Percentiles rank a stretch among this genome's conserved stretches.
Evolutionary conservation across 106 monocot species (phyloP).

Genomic region (Dioscorea alata): DNA sequence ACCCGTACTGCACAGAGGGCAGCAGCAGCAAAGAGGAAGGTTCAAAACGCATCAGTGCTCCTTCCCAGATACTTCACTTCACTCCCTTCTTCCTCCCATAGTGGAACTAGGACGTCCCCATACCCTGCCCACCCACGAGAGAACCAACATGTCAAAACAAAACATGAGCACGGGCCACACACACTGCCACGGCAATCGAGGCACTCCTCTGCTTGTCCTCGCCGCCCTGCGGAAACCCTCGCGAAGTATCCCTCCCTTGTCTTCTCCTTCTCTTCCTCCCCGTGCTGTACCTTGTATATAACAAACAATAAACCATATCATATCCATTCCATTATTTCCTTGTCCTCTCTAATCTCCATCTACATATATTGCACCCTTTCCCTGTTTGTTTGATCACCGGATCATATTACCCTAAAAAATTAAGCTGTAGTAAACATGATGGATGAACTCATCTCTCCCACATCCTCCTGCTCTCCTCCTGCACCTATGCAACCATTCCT

Average conservation of each 20-base stretch:
- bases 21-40: no score
- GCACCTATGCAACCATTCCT: background rate
- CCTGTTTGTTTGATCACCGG: background rate
- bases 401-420: no score
- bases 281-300: background rate
- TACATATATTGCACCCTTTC: background rate
- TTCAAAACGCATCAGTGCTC: no score
- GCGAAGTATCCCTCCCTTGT: background rate
- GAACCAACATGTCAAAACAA: no score
- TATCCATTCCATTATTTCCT: background rate
- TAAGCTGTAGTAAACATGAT: background rate
- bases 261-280: background rate
- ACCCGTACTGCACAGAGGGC: no score
- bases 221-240: background rate
- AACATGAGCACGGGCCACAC: no score
- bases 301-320: background rate
- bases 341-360: background rate
- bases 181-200: no score
- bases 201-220: background rate
- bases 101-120: no score
- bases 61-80: no score
- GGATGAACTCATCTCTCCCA: constrained; percentile 25
- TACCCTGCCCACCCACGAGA: no score
- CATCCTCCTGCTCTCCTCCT: constrained; percentile 16
- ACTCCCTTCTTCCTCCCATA: no score